Conservation (phyloP, 495 filamentous ascomycete genomes). For the Oidiodendron maius region DNA sequence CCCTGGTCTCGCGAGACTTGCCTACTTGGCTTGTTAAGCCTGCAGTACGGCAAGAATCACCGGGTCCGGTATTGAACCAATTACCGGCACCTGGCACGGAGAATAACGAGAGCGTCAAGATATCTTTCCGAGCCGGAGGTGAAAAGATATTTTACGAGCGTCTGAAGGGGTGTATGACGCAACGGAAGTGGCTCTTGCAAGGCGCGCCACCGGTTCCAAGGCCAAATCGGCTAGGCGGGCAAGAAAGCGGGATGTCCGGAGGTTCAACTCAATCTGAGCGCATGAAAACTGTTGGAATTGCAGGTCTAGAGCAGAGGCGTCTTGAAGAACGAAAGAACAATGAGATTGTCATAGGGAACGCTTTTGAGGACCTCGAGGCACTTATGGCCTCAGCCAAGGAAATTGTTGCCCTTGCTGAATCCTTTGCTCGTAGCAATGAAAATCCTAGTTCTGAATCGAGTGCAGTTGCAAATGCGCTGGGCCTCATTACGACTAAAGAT, state of each 20-base stretch:
- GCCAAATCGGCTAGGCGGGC: constrained; percentile 33
- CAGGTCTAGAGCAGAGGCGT: constrained; percentile 80
- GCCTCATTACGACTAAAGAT: constrained; percentile 89
- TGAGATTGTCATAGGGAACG: constrained; percentile 83
- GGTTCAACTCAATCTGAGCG: constrained; percentile 31
- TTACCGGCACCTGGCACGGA: constrained; percentile 39
- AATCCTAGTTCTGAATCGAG: constrained; percentile 71
- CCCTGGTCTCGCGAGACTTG: constrained; percentile 55
- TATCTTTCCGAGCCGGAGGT: constrained; percentile 87
- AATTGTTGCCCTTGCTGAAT: constrained; percentile 87
- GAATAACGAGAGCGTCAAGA: constrained; percentile 70
- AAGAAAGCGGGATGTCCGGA: constrained; percentile 14
- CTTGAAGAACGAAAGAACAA: constrained; percentile 84
- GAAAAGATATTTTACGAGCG: constrained; percentile 87
- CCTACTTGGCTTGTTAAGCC: constrained; percentile 31
- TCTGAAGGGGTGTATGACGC: constrained; percentile 77
- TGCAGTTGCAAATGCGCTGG: constrained; percentile 77
- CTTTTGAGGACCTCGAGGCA: constrained; percentile 94
- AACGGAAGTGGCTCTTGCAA: constrained; percentile 94
- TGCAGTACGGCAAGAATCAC: constrained; percentile 59
- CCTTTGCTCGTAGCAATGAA: constrained; percentile 58
- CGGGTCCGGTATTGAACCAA: constrained; percentile 58
- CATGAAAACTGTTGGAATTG: constrained; percentile 76
- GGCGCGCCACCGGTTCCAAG: constrained; percentile 85
- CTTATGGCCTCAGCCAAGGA: constrained; percentile 97